phyloP scores from a whole-genome alignment of 2,329 filamentous ascomycete genomes.

The Calonectria hawksworthii region DNA sequence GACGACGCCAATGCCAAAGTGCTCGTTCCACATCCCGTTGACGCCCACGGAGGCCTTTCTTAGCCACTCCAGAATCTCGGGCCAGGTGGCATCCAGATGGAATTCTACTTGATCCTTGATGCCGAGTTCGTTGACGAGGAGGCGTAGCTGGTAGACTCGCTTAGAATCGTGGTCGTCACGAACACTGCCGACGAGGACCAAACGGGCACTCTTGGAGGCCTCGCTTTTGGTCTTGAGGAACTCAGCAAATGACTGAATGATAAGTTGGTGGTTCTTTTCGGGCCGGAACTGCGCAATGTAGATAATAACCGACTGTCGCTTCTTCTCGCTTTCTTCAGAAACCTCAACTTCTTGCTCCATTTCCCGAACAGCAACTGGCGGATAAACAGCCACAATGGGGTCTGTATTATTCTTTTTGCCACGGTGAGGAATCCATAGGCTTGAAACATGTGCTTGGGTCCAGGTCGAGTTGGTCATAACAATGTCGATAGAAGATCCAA shows the following conservation, averaged over 20 bases:
- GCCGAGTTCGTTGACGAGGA: slow-evolving; percentile 87
- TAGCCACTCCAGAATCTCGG: slow-evolving; percentile 85
- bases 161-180: slow-evolving; percentile 85
- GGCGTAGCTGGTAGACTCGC: slow-evolving; percentile 87
- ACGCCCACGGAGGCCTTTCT: slow-evolving; percentile 85
- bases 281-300: slow-evolving; percentile 98
- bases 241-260: slow-evolving; percentile 85
- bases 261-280: slow-evolving; percentile 94
- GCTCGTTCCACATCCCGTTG: slow-evolving; percentile 99
- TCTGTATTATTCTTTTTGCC: slow-evolving; percentile 59
- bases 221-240: slow-evolving; percentile 72
- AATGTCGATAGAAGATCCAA: slow-evolving; percentile 87
- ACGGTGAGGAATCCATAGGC: slow-evolving; percentile 79
- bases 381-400: slow-evolving; percentile 85
- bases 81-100: slow-evolving; percentile 90
- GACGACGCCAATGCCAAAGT: slow-evolving; percentile 98
- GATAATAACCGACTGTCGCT: slow-evolving; percentile 79
- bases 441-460: slow-evolving; percentile 87
- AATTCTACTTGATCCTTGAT: slow-evolving; percentile 90
- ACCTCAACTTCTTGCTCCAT: slow-evolving; percentile 82
- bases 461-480: slow-evolving; percentile 98
- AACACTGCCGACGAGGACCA: slow-evolving; percentile 94
- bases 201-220: slow-evolving; percentile 69
- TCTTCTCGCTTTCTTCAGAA: slow-evolving; percentile 75
- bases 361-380: slow-evolving; percentile 91